phyloP scores from a whole-genome alignment of 129 eudicot species.

The Arctium minus region DNA sequence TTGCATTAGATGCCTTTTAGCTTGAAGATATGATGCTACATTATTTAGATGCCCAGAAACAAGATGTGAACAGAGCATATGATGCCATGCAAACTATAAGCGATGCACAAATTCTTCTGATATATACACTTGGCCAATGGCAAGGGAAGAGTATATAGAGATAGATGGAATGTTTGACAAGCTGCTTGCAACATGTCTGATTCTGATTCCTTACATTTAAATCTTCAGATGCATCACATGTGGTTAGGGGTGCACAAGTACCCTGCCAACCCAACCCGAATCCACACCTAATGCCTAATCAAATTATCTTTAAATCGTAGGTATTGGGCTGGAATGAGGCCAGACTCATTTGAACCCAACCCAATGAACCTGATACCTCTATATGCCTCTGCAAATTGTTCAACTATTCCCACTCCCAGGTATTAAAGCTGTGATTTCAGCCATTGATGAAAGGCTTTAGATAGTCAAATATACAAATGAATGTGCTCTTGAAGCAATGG shows the following conservation, averaged over 20 bases:
- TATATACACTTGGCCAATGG: background rate
- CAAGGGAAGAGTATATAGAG: background rate
- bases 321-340: background rate
- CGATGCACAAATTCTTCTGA: background rate
- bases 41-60: constrained; percentile 28
- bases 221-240: background rate
- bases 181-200: background rate
- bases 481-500: no score
- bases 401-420: no score
- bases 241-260: background rate
- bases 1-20: constrained; percentile 22
- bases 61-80: constrained; percentile 23
- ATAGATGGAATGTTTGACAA: background rate
- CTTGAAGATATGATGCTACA: constrained; percentile 16
- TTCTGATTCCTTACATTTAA: background rate
- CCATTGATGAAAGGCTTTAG: no score
- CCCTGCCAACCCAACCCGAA: background rate
- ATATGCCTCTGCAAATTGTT: no score
- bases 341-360: background rate
- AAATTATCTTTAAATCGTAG: background rate
- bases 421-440: no score
- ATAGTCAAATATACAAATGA: no score
- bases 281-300: background rate
- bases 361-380: background rate
- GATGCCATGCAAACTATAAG: constrained; percentile 18